Percentiles rank a stretch among this genome's conserved stretches.
Evolutionary conservation across 352 stramenopile genomes (phyloP).

Genomic region (Phytophthora hybrid): DNA sequence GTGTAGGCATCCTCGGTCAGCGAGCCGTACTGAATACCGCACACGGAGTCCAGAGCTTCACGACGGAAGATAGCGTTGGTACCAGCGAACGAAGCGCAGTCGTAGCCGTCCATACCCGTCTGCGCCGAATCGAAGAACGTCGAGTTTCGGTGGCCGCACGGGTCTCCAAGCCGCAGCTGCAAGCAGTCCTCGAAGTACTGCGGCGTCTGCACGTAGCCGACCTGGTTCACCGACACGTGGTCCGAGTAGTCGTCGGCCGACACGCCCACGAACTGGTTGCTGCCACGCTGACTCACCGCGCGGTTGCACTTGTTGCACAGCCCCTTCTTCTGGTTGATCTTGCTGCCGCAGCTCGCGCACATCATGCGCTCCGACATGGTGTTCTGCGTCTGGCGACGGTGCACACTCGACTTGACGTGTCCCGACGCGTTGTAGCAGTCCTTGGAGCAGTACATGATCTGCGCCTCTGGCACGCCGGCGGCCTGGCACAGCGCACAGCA

Average conservation of each 20-base stretch:
- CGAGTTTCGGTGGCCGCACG: conserved; percentile 72
- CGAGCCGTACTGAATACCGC: conserved; percentile 77
- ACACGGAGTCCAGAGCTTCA: conserved; percentile 76
- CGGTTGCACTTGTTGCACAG: conserved; percentile 71
- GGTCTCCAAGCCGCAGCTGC: conserved; percentile 68
- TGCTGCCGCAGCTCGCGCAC: conserved; percentile 66
- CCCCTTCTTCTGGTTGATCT: conserved; percentile 75
- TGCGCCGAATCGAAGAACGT: conserved; percentile 79
- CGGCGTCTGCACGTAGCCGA: conserved; percentile 77
- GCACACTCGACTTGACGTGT: conserved; percentile 69
- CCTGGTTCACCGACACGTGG: conserved; percentile 74
- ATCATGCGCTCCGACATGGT: conserved; percentile 70
- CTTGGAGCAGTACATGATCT: conserved; percentile 85
- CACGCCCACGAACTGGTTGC: conserved; percentile 59
- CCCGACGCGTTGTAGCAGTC: conserved; percentile 79
- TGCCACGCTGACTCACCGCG: conserved; percentile 43
- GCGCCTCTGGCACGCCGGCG: conserved; percentile 64
- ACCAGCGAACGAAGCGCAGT: conserved; percentile 76
- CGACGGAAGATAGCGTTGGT: conserved; percentile 84
- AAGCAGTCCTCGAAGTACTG: conserved; percentile 82
- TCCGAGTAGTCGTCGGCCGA: conserved; percentile 74
- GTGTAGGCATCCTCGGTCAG: conserved; percentile 83
- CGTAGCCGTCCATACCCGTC: conserved; percentile 80
- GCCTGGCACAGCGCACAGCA: conserved; percentile 74
- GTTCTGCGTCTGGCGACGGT: conserved; percentile 77